phyloP scores from a whole-genome alignment of 257 asterid species.

The Nicotiana tomentosiformis region DNA sequence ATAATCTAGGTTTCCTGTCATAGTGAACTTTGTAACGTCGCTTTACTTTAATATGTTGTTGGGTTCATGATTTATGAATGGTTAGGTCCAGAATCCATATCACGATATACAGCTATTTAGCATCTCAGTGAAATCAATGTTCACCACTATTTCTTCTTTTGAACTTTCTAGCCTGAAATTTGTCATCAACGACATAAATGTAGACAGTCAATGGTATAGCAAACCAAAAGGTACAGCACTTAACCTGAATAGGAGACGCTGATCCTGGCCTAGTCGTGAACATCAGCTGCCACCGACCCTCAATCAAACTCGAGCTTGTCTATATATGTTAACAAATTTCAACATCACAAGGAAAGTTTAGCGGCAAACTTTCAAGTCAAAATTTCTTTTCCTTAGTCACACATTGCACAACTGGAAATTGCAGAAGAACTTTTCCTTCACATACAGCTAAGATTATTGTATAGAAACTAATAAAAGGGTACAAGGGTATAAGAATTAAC shows the following conservation, averaged over 20 bases:
- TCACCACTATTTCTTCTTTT: background rate
- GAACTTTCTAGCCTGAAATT: background rate
- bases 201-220: background rate
- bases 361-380: background rate
- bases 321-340: slow-evolving; percentile 15
- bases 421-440: background rate
- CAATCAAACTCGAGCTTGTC: slow-evolving; percentile 84
- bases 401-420: background rate
- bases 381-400: background rate
- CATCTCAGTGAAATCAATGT: background rate
- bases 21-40: too few relatives aligned
- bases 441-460: too few relatives aligned
- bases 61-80: background rate
- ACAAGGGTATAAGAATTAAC: background rate
- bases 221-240: background rate
- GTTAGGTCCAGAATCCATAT: background rate
- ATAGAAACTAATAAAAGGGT: background rate
- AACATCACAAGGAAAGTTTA: background rate
- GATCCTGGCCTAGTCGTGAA: slow-evolving; percentile 94
- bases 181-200: background rate
- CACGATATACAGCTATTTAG: background rate
- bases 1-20: too few relatives aligned
- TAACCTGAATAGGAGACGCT: slow-evolving; percentile 90
- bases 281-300: slow-evolving; percentile 93
- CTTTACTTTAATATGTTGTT: background rate